Base-by-base conservation (phyloP, 768 basidiomycete species). In the Lentinula guzmanii region DNA sequence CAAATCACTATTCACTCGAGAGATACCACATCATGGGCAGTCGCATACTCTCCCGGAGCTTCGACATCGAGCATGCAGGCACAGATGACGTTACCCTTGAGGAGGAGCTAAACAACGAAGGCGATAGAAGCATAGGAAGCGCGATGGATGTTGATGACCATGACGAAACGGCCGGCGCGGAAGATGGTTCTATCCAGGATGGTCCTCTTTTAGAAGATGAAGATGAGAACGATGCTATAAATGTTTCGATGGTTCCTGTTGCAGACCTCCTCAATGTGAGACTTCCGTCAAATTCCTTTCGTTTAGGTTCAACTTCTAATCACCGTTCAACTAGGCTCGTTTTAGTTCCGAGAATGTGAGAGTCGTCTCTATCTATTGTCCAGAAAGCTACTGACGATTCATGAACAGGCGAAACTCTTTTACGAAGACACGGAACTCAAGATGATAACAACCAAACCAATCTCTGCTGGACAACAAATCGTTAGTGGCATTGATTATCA, bases 211-310 rank as follows among this genome's bases (percentile, higher is more conserved):
- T 52, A 7, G 55, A 63, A 33, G 62, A 65, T 13, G 71, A 74
- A 11, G 81, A 81, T 4, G 82, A 85, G 16, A 82, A 82, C 1
- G 76, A 72, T 3, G 84, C 83, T 18, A 82, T 81, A 9, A 85
- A 90, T 63, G 85, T 91, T 9, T 86, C 90, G 2, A 95, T 98
- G 94, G 90, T 98, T 4, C 95, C 96, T 0, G 86, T 98, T 77
- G 97, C 97, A 3, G 97, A 99, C 73, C 86, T 98, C 77, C 76
- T 99, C 53, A 99, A 99, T 68, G 55, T 56, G 31, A 56, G 28
- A 8, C 21, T 56, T 16, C 11, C 16, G 16, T 7, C 5, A 15
- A 8, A 4, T 16, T 28, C 41, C 10, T 41, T 24, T 42, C 55
- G 10, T 15, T 41, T 11, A 8, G 16, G 6, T n/a, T n/a, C 39